These are phyloP conservation scores for Crithidia acanthocephali DNA, from an alignment of 208 protist species.

Conservation along the genomic window DNA sequence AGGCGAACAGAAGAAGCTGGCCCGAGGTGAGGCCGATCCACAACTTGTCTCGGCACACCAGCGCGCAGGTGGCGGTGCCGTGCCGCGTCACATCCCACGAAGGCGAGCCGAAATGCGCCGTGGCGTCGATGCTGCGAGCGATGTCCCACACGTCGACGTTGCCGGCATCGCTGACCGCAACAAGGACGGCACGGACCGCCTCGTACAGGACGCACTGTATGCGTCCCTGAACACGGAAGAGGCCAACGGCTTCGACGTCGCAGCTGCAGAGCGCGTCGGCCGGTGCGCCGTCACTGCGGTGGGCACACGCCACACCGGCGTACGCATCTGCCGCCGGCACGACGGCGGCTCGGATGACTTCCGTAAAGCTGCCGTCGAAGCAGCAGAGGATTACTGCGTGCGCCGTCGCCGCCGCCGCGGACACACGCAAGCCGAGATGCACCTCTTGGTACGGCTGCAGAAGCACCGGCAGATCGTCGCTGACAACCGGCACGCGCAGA, in stretches of 20 bases:
- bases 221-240: conserved; percentile 57
- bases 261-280: conserved; percentile 4
- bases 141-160: conserved; percentile 71
- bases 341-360: conserved; percentile 20
- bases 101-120: conserved; percentile 40
- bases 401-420: conserved; percentile 3
- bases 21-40: conserved; percentile 63
- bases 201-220: conserved; percentile 40
- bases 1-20: conserved; percentile 37
- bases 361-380: conserved; percentile 27
- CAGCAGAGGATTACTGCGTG: conserved; percentile 21
- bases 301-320: not conserved
- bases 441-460: conserved; percentile 29
- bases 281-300: not conserved
- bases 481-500: not conserved
- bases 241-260: conserved; percentile 28
- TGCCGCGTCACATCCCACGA: conserved; percentile 29
- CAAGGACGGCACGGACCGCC: conserved; percentile 18
- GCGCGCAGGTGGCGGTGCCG: conserved; percentile 33
- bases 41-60: conserved; percentile 30
- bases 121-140: conserved; percentile 38
- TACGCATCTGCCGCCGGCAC: not conserved
- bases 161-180: conserved; percentile 52
- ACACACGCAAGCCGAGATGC: conserved; percentile 19
- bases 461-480: not conserved